Base-by-base conservation (phyloP, 1,139 yeast species). In the Hansenula sp. region DNA sequence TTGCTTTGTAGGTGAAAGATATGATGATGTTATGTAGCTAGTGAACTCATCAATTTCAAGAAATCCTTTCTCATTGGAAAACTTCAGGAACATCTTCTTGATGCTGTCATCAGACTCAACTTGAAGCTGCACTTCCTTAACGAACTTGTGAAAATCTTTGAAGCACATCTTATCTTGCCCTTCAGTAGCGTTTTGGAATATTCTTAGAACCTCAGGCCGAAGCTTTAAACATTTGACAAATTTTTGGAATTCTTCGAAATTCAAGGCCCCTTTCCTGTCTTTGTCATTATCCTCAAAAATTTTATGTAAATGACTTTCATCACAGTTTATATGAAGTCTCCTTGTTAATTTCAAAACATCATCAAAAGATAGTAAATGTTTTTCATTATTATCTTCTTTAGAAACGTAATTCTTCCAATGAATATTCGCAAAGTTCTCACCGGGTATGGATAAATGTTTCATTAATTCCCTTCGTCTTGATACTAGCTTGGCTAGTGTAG, bases 211-310 rank as follows among this genome's bases (percentile, higher is more conserved):
- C 44, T 83, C 89, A 1, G 66, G 67, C 46, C 94, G 75, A 54
- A 57, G 57, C 48, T 73, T 73, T 38, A 76, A 58, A 18, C 64
- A 63, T 27, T 78, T 73, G 2, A 91, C 91, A 61, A 90, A 88
- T 25, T 63, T 60, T 58, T 85, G 84, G 61, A 91, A 91, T 53
- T 87, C 89, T 3, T 71, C 73, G 55, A 88, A 89, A 49, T 78
- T 74, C 25, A 91, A 65, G 30, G 63, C 61, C 2, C 76, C 76
- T 19, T 72, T 71, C 9, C 59, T 50, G 39, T 67, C 72, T 0
- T 59, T 55, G 51, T 76, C 82, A 4, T 83, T 82, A 34, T 66
- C 65, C 30, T 68, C 63, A 56, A 84, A 84, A 16, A 71, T 55
- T 11, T 58, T 51, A n/a, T 56, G 57, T 6, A 79, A 56, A 46